These are phyloP conservation scores for Myriosclerotinia duriaeana DNA, from an alignment of 2,329 filamentous ascomycete genomes.

Conservation along the genomic window DNA sequence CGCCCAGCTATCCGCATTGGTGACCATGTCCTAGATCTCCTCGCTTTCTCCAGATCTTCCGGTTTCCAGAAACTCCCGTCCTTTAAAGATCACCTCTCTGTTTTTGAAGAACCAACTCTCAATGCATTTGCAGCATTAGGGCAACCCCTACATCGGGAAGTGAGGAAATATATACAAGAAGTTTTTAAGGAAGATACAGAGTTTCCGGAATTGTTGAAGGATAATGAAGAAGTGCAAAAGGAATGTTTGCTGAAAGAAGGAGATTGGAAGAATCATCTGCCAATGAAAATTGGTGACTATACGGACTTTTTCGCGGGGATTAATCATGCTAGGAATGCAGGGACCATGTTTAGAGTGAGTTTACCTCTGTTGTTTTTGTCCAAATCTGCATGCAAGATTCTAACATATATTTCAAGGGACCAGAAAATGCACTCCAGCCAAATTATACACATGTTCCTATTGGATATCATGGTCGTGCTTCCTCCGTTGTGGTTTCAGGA, in stretches of 20 bases:
- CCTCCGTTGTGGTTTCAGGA: slow-evolving; percentile 72
- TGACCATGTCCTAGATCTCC: slow-evolving; percentile 64
- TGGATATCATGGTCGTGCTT: slow-evolving; percentile 77
- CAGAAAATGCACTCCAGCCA: slow-evolving; percentile 70
- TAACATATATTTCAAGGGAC: slow-evolving; percentile 62
- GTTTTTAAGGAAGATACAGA: slow-evolving; percentile 61
- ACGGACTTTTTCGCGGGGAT: slow-evolving; percentile 82
- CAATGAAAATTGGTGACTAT: slow-evolving; percentile 78
- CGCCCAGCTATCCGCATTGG: slow-evolving; percentile 68
- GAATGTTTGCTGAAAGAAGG: slow-evolving; percentile 58
- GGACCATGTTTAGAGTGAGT: slow-evolving; percentile 26
- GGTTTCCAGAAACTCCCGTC: slow-evolving; percentile 59
- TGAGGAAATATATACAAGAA: slow-evolving; percentile 67
- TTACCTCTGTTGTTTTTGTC: neutral
- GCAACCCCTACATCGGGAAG: slow-evolving; percentile 63
- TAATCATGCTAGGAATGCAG: slow-evolving; percentile 69
- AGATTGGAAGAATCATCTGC: slow-evolving; percentile 65
- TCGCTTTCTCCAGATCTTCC: slow-evolving; percentile 56
- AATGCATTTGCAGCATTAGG: slow-evolving; percentile 75
- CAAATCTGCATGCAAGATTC: neutral
- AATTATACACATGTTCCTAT: slow-evolving; percentile 83
- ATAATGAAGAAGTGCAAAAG: slow-evolving; percentile 58
- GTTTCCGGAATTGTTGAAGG: slow-evolving; percentile 60
- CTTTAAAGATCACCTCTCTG: slow-evolving; percentile 53
- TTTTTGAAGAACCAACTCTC: slow-evolving; percentile 65